Conservation (phyloP, 192 early-diverging fungal genomes). For the Kappamyces sp. region DNA sequence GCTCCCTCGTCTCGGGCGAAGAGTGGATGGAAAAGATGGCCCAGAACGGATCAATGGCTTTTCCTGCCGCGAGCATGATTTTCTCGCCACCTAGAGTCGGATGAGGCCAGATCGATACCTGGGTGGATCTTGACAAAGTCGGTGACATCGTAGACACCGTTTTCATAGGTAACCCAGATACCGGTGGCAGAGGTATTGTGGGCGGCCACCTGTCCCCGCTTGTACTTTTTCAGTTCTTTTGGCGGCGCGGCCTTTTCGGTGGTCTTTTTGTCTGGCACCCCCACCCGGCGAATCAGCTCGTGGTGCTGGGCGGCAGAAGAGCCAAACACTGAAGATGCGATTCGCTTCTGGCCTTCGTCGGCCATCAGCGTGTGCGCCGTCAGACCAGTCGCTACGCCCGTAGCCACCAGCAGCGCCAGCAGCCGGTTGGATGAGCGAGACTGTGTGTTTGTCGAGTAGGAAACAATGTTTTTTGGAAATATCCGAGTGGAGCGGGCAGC, state of each 20-base stretch:
- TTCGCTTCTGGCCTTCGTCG: too few relatives aligned
- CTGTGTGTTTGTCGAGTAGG: too few relatives aligned
- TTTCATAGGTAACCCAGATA: constrained; percentile 37
- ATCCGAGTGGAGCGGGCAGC: too few relatives aligned
- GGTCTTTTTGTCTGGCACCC: not conserved
- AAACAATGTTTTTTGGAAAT: too few relatives aligned
- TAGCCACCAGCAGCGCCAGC: too few relatives aligned
- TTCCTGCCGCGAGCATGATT: constrained; percentile 47
- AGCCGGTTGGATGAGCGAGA: too few relatives aligned
- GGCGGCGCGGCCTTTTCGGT: not conserved
- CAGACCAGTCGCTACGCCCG: too few relatives aligned
- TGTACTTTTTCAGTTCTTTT: constrained; percentile 4
- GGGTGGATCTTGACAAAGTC: constrained; percentile 49
- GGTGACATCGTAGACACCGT: constrained; percentile 50
- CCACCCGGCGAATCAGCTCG: not conserved
- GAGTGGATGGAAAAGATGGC: constrained; percentile 46
- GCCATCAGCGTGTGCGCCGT: too few relatives aligned
- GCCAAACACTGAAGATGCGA: too few relatives aligned
- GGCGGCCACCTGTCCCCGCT: constrained; percentile 29
- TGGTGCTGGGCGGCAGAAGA: too few relatives aligned
- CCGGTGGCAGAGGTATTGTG: constrained; percentile 35
- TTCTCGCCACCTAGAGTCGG: constrained; percentile 28
- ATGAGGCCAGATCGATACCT: not conserved
- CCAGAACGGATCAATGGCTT: constrained; percentile 52
- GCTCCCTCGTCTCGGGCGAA: constrained; percentile 25